These are phyloP conservation scores for Neurospora sp. DNA, from an alignment of 495 filamentous ascomycete genomes.

Conservation along the genomic window DNA sequence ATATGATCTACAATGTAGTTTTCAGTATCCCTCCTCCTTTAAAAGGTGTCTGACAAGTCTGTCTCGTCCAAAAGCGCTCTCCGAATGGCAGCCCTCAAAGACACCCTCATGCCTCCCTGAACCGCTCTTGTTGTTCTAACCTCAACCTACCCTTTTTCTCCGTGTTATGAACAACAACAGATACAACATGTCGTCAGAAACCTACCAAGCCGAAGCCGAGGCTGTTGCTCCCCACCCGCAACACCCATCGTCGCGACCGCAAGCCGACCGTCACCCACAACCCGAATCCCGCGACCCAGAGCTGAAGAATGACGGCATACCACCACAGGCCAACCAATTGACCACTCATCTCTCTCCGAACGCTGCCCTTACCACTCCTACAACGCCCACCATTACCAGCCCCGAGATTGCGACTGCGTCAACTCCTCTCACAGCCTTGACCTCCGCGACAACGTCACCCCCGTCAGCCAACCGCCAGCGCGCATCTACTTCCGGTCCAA, in stretches of 20 bases:
- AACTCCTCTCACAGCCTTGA: neutral
- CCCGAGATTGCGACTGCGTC: neutral
- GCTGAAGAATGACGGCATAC: neutral
- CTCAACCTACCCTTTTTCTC: neutral
- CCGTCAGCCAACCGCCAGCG: conserved; percentile 9
- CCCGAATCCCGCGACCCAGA: neutral
- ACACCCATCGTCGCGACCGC: neutral
- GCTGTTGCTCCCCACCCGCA: neutral
- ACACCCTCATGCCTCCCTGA: conserved; percentile 15
- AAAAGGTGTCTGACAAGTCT: conserved; percentile 12
- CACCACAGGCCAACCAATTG: neutral
- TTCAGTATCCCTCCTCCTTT: conserved; percentile 22
- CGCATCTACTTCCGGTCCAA: conserved; percentile 7
- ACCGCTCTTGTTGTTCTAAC: neutral
- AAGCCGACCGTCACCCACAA: neutral
- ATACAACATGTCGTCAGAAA: conserved; percentile 16
- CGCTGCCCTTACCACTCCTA: neutral
- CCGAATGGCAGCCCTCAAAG: conserved; percentile 15
- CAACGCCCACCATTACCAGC: neutral
- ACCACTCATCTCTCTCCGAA: neutral
- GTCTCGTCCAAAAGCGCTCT: conserved; percentile 5
- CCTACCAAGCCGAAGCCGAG: conserved; percentile 19
- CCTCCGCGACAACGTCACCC: neutral
- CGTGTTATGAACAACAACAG: neutral
- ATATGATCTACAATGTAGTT: conserved; percentile 32